These are phyloP conservation scores for Pisolithus sp. DNA, from an alignment of 768 basidiomycete genomes.

Conservation along the genomic window DNA sequence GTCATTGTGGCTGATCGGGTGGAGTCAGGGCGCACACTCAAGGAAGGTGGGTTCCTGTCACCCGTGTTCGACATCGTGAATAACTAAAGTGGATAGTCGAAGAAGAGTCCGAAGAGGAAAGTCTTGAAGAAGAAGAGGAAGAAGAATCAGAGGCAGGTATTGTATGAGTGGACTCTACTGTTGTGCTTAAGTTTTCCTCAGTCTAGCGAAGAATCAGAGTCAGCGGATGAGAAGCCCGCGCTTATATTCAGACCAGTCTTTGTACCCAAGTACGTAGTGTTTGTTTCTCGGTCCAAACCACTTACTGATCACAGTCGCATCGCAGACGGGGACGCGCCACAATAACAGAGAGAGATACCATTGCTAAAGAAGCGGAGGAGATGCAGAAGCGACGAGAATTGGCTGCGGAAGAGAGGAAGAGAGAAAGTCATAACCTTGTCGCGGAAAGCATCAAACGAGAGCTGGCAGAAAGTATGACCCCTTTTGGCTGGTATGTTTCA, in stretches of 20 bases:
- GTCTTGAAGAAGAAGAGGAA: slow-evolving; percentile 36
- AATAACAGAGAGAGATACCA: slow-evolving; percentile 58
- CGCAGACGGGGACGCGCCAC: slow-evolving; percentile 71
- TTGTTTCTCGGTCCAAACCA: neutral
- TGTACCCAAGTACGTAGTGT: slow-evolving; percentile 68
- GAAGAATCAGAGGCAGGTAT: slow-evolving; percentile 36
- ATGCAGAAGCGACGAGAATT: slow-evolving; percentile 58
- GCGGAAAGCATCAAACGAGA: slow-evolving; percentile 92
- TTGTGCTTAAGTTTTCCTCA: slow-evolving; percentile 26
- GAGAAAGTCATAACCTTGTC: slow-evolving; percentile 87
- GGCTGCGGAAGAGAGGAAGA: slow-evolving; percentile 76
- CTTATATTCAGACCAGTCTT: slow-evolving; percentile 88
- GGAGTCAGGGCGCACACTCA: slow-evolving; percentile 71
- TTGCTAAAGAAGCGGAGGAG: slow-evolving; percentile 73
- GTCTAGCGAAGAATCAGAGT: slow-evolving; percentile 79
- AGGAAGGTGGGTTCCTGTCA: slow-evolving; percentile 38
- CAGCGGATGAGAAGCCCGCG: slow-evolving; percentile 72
- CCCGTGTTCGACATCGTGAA: neutral
- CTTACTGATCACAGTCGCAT: neutral
- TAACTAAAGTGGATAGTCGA: slow-evolving; percentile 14
- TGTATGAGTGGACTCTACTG: slow-evolving; percentile 4
- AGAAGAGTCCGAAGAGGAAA: slow-evolving; percentile 42
- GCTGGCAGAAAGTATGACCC: slow-evolving; percentile 76
- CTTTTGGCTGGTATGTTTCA: slow-evolving; percentile 8
- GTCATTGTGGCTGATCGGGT: slow-evolving; percentile 75